Conservation (phyloP, 768 basidiomycete genomes). For the Gloeostereum incarnatum region DNA sequence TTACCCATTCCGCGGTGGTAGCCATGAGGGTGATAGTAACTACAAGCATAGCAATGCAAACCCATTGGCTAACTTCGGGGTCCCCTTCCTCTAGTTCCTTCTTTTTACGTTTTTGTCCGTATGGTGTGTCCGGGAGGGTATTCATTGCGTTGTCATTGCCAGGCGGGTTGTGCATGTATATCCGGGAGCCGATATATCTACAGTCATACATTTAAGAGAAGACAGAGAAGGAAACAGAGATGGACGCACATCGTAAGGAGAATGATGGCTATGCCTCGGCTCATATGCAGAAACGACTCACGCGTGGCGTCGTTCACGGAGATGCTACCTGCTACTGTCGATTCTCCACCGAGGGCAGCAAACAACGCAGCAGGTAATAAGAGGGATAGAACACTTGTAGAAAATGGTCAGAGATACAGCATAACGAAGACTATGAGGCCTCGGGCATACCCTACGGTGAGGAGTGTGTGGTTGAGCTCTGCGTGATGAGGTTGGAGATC, state of each 20-base stretch:
- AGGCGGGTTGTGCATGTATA: conserved; percentile 66
- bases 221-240: background rate
- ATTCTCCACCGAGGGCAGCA: conserved; percentile 30
- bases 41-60: conserved; percentile 43
- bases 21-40: conserved; percentile 54
- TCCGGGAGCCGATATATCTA: conserved; percentile 58
- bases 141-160: conserved; percentile 40
- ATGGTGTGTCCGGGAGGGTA: conserved; percentile 33
- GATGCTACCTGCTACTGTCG: too few species aligned
- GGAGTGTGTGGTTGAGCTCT: conserved; percentile 59
- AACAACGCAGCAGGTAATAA: conserved; percentile 63
- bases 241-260: conserved; percentile 46
- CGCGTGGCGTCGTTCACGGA: conserved; percentile 28
- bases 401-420: background rate
- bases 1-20: conserved; percentile 62
- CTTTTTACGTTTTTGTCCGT: conserved; percentile 30
- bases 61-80: conserved; percentile 56
- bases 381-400: too few species aligned
- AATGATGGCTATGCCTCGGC: conserved; percentile 55
- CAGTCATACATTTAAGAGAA: background rate
- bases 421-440: background rate
- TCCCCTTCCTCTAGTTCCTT: conserved; percentile 23
- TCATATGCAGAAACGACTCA: conserved; percentile 44
- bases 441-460: conserved; percentile 52
- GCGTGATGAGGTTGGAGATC: conserved; percentile 56